Conservation (phyloP, 2,329 filamentous ascomycete genomes). For the Verticillium albo-atrum region DNA sequence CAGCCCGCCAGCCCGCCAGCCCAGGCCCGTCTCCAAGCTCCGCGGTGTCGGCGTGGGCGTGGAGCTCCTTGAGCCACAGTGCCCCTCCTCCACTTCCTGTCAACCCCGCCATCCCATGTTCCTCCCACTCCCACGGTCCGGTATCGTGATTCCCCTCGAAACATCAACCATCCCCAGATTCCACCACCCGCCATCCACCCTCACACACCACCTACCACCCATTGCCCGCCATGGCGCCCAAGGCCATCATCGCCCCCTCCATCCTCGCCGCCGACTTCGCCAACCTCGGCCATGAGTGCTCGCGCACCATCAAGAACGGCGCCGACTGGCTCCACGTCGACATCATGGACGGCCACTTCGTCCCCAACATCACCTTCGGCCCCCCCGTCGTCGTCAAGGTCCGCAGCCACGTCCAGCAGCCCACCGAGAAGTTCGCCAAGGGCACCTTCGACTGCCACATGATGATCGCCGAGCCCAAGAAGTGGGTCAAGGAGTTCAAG, state of each 20-base stretch:
- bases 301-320: conserved; percentile 76
- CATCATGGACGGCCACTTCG: conserved; percentile 97
- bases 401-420: conserved; percentile 75
- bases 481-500: conserved; percentile 96
- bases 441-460: conserved; percentile 99
- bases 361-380: conserved; percentile 97
- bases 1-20: too few species aligned
- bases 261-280: conserved; percentile 97
- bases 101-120: too few species aligned
- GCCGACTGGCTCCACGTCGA: conserved; percentile 95
- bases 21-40: too few species aligned
- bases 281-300: conserved; percentile 80
- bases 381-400: conserved; percentile 94
- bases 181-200: neutral
- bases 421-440: conserved; percentile 63
- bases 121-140: too few species aligned
- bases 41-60: too few species aligned
- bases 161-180: neutral
- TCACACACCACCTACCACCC: neutral
- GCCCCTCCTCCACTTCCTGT: too few species aligned
- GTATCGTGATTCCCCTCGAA: too few species aligned
- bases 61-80: too few species aligned
- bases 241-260: conserved; percentile 94
- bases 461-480: conserved; percentile 99
- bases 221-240: conserved; percentile 64